Evolutionary conservation across 108 stramenopile genomes (phyloP).

Genomic region (Cyclotella cryptica): DNA sequence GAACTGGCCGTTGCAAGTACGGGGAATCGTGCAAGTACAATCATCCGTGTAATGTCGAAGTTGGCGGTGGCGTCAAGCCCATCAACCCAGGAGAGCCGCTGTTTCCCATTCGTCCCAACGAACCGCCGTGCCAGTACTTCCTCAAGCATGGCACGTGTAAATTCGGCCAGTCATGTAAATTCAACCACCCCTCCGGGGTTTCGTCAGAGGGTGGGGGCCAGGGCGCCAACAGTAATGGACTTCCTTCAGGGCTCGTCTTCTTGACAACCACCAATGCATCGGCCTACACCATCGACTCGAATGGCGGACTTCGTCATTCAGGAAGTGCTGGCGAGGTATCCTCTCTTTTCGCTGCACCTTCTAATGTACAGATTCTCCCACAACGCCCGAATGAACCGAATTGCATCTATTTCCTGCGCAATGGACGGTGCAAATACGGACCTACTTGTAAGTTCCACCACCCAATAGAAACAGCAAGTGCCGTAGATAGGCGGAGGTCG

Average conservation of each 20-base stretch:
- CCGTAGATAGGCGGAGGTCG: constrained; percentile 18
- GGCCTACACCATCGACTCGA: constrained; percentile 6
- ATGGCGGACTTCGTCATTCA: constrained; percentile 15
- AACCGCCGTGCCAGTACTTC: constrained; percentile 90
- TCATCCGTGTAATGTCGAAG: constrained; percentile 89
- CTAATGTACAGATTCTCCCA: constrained; percentile 64
- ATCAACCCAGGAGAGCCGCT: constrained; percentile 79
- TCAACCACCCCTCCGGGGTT: constrained; percentile 82
- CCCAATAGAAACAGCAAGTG: constrained; percentile 60
- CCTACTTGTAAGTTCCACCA: constrained; percentile 93
- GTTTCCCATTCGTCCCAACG: constrained; percentile 86
- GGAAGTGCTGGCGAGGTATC: constrained; percentile 27
- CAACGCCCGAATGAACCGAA: constrained; percentile 88
- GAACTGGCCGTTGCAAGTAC: constrained; percentile 93
- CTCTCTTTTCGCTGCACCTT: constrained; percentile 18
- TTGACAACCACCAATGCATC: constrained; percentile 27
- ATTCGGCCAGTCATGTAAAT: constrained; percentile 93
- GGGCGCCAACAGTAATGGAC: constrained; percentile 36
- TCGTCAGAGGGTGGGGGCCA: constrained; percentile 22
- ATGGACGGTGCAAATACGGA: constrained; percentile 92
- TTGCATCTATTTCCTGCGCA: constrained; percentile 89
- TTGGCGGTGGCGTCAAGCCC: constrained; percentile 86
- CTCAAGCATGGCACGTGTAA: constrained; percentile 94
- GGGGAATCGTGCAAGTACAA: constrained; percentile 93
- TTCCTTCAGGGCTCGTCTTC: constrained; percentile 44